phyloP scores from a whole-genome alignment of 495 filamentous ascomycete genomes.

The Entonaema liquescens region DNA sequence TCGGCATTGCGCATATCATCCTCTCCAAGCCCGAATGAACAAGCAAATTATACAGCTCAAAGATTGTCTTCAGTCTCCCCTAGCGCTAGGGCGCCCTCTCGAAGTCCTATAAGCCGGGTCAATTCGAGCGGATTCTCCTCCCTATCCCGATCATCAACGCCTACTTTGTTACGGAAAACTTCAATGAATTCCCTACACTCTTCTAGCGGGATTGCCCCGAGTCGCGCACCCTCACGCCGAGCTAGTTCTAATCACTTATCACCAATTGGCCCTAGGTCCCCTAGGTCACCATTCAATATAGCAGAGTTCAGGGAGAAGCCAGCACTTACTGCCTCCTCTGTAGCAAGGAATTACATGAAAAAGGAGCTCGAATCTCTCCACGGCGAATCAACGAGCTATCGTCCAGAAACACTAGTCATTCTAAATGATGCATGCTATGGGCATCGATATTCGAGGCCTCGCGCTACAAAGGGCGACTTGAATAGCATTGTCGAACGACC shows the following conservation, averaged over 20 bases:
- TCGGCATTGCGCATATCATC: constrained; percentile 42
- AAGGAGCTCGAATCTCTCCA: constrained; percentile 73
- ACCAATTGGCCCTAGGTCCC: constrained; percentile 46
- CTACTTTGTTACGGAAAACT: constrained; percentile 59
- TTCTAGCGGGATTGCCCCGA: constrained; percentile 51
- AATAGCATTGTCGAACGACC: constrained; percentile 88
- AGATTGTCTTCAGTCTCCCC: constrained; percentile 44
- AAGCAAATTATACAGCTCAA: constrained; percentile 4
- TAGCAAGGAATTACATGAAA: constrained; percentile 75
- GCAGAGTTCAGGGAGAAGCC: constrained; percentile 54
- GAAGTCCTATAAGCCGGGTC: constrained; percentile 61
- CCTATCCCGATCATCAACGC: constrained; percentile 59
- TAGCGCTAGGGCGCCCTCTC: constrained; percentile 51
- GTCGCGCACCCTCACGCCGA: constrained; percentile 55
- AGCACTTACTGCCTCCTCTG: constrained; percentile 67
- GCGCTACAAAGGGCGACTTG: constrained; percentile 69
- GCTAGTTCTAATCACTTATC: constrained; percentile 60
- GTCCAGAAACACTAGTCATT: constrained; percentile 77
- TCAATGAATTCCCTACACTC: constrained; percentile 65
- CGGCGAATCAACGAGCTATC: constrained; percentile 52
- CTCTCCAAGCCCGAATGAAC: constrained; percentile 17
- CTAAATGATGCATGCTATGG: constrained; percentile 94
- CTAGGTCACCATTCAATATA: constrained; percentile 50
- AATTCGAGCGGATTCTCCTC: constrained; percentile 40
- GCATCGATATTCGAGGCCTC: constrained; percentile 86